A percentile compares a stretch with the other conserved stretches of the same genome.
These are phyloP conservation scores for Chamaenerion angustifolium DNA, from an alignment of 345 rosid species.

Conservation along the genomic window DNA sequence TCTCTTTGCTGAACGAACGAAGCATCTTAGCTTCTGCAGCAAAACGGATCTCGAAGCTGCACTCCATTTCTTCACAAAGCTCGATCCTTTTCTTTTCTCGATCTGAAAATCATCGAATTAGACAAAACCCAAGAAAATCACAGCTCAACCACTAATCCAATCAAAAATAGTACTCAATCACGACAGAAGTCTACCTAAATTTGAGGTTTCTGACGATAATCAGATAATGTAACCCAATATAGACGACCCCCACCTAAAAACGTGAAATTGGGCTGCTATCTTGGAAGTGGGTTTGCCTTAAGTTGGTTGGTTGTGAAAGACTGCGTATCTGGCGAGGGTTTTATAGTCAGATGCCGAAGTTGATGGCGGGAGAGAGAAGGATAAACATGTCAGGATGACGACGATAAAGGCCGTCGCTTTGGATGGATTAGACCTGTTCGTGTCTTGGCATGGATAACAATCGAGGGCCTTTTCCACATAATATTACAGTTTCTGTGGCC, in stretches of 20 bases:
- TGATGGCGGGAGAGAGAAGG: conserved; percentile 4
- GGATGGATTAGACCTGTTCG: not conserved
- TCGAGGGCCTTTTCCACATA: conserved; percentile 12
- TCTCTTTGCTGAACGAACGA: not conserved
- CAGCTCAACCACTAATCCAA: too few species aligned
- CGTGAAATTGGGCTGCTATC: too few species aligned
- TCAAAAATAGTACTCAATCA: too few species aligned
- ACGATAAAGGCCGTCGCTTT: conserved; percentile 6
- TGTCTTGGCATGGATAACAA: conserved; percentile 6
- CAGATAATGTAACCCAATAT: too few species aligned
- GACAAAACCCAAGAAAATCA: too few species aligned
- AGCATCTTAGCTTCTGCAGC: not conserved
- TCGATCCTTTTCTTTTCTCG: conserved; percentile 10
- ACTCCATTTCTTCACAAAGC: not conserved
- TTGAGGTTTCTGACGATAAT: too few species aligned
- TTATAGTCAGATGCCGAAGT: not conserved
- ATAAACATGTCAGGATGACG: not conserved
- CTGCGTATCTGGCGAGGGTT: not conserved
- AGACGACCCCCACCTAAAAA: too few species aligned
- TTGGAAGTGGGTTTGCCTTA: too few species aligned
- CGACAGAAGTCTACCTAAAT: too few species aligned
- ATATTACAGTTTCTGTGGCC: not conserved
- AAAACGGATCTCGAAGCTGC: not conserved
- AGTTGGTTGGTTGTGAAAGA: not conserved
- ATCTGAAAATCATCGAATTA: too few species aligned